Percentiles rank a stretch among this genome's conserved stretches.
Evolutionary conservation across 179 eudicot genomes (phyloP).

Genomic region (Gypsophila paniculata): DNA sequence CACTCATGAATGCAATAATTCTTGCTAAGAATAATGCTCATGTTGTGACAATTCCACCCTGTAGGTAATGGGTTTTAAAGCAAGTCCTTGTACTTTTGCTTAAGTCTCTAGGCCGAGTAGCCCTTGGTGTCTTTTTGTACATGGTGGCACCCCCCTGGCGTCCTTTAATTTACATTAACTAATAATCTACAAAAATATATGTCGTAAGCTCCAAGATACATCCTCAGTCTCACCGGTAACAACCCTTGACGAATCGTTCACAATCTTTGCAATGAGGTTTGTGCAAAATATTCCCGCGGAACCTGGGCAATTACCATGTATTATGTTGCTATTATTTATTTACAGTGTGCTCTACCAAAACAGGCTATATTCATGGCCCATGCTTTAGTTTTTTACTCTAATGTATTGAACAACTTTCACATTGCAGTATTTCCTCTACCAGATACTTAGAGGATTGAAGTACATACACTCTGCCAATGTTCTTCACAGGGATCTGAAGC

Average conservation of each 20-base stretch:
- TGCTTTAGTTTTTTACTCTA: not conserved
- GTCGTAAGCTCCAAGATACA: not conserved
- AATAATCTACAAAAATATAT: no score
- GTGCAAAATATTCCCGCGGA: not conserved
- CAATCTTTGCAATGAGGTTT: not conserved
- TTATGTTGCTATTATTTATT: not conserved
- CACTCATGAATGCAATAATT: no score
- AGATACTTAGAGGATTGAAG: slow-evolving; percentile 84
- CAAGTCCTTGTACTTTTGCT: no score
- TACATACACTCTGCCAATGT: slow-evolving; percentile 89
- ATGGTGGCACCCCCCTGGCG: no score
- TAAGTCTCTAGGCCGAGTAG: no score
- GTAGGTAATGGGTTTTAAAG: no score
- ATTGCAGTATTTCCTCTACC: slow-evolving; percentile 87
- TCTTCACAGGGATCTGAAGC: slow-evolving; percentile 79
- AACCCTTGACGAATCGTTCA: not conserved
- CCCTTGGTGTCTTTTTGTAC: no score
- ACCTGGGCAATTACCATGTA: not conserved
- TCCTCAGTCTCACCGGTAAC: not conserved
- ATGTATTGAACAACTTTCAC: not conserved
- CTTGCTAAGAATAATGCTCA: no score
- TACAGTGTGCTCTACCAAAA: not conserved
- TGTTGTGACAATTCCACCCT: no score
- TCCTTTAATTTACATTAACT: no score
- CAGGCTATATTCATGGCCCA: not conserved